Evolutionary conservation across 2,329 filamentous ascomycete species (phyloP), one percentile per base, ranked within the genome.

Genomic region (Beauveria brongniartii): DNA sequence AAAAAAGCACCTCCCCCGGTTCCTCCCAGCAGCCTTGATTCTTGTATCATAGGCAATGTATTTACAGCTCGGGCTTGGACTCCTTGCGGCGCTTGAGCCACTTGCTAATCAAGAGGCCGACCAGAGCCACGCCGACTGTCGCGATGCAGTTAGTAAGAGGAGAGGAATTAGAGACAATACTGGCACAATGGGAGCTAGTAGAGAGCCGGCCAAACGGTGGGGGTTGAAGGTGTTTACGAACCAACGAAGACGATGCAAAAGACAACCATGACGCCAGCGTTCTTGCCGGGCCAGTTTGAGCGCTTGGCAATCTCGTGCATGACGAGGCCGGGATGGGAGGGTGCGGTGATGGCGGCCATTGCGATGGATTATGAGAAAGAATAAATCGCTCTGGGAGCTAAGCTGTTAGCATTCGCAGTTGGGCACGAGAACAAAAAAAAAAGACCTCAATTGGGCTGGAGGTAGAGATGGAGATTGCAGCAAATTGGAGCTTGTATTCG

Each of bases 221-320:
- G 10, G 30, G 10, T 34, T 34, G 30, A 5, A 34, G 34, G 12
- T 10, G 20, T 16, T 24, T n/a, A 61, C 73, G 52, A 73, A 76
- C 74, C 74, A 55, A 76, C 57, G 62, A 72, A 73, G 64, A 78
- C 70, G 59, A 78, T 78, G 68, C 70, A 73, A 67, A 78, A 77
- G 65, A 78, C 76, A 57, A 76, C 71, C 63, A 78, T 70, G 65
- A 76, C 73, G 67, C 76, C 76, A 56, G 69, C 68, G 58, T 78
- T 71, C 61, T 67, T 64, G 34, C 69, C 62, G 56, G 76, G 68
- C 74, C 74, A 78, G 72, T 71, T 62, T 22, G 55, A 37, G 63
- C 76, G 75, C 74, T 75, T 77, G 65, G 66, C 68, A 52, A 77
- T 69, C 67, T 75, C 70, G 70, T 71, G 64, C 54, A 74, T 65